Evolutionary conservation across 306 rosid species (phyloP), one percentile per base, ranked within the genome.

Genomic region (Alnus glutinosa): DNA sequence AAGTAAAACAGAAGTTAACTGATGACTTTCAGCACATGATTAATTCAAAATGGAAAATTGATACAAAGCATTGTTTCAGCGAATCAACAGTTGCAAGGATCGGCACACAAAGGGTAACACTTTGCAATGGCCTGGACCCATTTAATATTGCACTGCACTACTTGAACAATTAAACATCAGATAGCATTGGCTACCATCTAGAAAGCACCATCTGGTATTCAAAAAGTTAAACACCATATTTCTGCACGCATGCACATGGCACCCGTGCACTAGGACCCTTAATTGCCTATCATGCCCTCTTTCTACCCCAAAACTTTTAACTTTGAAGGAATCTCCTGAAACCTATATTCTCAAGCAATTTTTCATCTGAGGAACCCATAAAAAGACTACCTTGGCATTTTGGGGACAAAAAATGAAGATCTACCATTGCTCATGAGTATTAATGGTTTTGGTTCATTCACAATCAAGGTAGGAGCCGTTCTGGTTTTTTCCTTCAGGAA

Each of bases 161-260:
- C 12, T 77, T 14, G 12, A 71, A 55, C 54, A 58, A 55, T 55
- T 28, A 70, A 70, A 34, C 9, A 44, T 69, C 58, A 69, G 34
- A 76, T 58, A 9, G 36, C 73, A 78, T 69, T 30, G 32, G 34
- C 55, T 77, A 23, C 66, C 74, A 68, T 23, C 67, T 52, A 13
- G 15, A 51, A 67, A 3, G 8, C 30, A 42, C 75, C 7, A 11
- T 16, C 55, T 39, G 1, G 8, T 2, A 42, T 37, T 8, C 12
- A 73, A 54, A 73, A 54, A 73, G 19, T 73, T 16, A 16, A 5
- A 72, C 57, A 73, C 7, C 5, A 52, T 15, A 73, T 54, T 54
- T 72, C 47, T 14, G 11, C 51, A 68, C 13, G 2, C 52, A 49
- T 49, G 52, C 52, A 49, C 3, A 49, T 10, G 14, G 73, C 52